Base-by-base conservation (phyloP, 1,139 yeast species). In the Saccharomycopsis hybrid region DNA sequence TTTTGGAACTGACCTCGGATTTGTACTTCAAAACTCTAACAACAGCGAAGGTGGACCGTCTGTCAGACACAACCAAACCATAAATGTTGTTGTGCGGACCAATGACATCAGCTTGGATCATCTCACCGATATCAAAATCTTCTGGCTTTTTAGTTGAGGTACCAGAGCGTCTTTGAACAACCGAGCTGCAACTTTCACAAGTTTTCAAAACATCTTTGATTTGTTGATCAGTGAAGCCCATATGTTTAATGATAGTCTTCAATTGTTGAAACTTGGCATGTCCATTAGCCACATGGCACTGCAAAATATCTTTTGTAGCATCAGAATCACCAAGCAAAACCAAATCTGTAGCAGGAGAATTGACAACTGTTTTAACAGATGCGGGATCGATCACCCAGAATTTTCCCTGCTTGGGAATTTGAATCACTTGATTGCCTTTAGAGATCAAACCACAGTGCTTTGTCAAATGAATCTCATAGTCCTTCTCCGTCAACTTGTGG, bases 11-110 rank as follows among this genome's bases (percentile, higher is more conserved):
- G 11, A 31, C 35, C 11, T 31, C 35, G 7, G 24, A n/a, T n/a
- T 37, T 37, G 9, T 5, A 18, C 11, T 13, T 37, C 41, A 13
- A 8, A 37, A 37, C 18, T 37, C 41, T n/a, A 7, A n/a, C 25
- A 18, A 37, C 41, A 7, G 25, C 25, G 18, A 37, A 37, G 18
- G 13, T 5, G 13, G 41, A 37, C 7, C 24, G 7, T 37, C 41
- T 37, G 7, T 37, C 41, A 18, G 41, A 37, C 7, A 37, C 41
- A n/a, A 37, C 7, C 41, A 41, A 29, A 18, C 25, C 41, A 41
- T 41, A 41, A n/a, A 27, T 27, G 9, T 24, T 24, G 25, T 41
- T 41, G 41, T 18, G n/a, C n/a, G 43, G 43, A 8, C 43, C 43
- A 41, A 25, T 25, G 9, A 41, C 31, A 27, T 41, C 43, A 9